Conservation (phyloP, 306 rosid species). For the Lathyrus sativus region DNA sequence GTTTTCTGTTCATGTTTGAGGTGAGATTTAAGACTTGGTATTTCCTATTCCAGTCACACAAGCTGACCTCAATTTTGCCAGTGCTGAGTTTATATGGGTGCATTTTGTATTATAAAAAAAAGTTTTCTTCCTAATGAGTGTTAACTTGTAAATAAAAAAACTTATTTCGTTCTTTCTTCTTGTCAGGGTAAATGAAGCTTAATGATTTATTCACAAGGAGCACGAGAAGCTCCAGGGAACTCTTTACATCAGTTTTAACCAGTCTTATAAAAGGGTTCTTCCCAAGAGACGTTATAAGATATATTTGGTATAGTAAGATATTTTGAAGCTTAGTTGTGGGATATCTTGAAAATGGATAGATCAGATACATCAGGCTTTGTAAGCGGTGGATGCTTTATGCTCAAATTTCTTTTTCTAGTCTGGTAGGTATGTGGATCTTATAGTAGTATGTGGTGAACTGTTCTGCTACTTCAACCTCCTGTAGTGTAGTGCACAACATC, state of each 20-base stretch:
- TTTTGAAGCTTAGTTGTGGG: slow-evolving; percentile 34
- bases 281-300: slow-evolving; percentile 92
- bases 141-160: slow-evolving; percentile 6
- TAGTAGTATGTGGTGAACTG: slow-evolving; percentile 46
- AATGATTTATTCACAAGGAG: slow-evolving; percentile 64
- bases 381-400: slow-evolving; percentile 63
- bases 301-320: slow-evolving; percentile 39
- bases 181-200: slow-evolving; percentile 82
- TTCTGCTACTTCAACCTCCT: slow-evolving; percentile 48
- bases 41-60: slow-evolving; percentile 3
- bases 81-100: slow-evolving; percentile 12
- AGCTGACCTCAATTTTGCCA: slow-evolving; percentile 11
- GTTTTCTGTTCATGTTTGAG: slow-evolving; percentile 16
- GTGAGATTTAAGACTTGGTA: slow-evolving; percentile 18
- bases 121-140: slow-evolving; percentile 2
- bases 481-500: slow-evolving; percentile 43
- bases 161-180: slow-evolving; percentile 26
- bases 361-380: slow-evolving; percentile 93
- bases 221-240: slow-evolving; percentile 70
- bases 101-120: background rate
- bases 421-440: slow-evolving; percentile 40
- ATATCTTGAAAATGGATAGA: slow-evolving; percentile 65
- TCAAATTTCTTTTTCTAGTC: slow-evolving; percentile 46
- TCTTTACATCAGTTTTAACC: slow-evolving; percentile 45
- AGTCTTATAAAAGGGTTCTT: slow-evolving; percentile 76